These are phyloP conservation scores for Buxus sempervirens DNA, from an alignment of 164 flowering plant species.

Conservation along the genomic window DNA sequence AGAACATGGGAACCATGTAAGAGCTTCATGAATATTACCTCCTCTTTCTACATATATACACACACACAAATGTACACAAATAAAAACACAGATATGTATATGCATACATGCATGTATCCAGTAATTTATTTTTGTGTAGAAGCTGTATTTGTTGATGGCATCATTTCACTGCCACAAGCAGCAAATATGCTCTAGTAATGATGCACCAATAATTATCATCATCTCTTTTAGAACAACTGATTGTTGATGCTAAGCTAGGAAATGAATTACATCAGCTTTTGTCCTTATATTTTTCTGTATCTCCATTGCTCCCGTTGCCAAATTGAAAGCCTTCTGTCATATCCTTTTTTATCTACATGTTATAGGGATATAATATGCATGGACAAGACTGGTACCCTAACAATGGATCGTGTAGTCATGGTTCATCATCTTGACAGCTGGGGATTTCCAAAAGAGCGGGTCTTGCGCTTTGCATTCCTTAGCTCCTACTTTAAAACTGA, in stretches of 20 bases:
- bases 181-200: background rate
- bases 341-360: constrained; percentile 1
- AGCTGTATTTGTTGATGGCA: background rate
- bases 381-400: constrained; percentile 81
- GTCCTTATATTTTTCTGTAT: background rate
- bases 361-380: constrained; percentile 75
- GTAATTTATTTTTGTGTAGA: too few relatives aligned
- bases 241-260: background rate
- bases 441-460: constrained; percentile 51
- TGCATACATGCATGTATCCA: too few relatives aligned
- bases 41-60: too few relatives aligned
- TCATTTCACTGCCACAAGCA: background rate
- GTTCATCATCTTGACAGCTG: constrained; percentile 57
- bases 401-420: constrained; percentile 58
- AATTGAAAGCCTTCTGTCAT: background rate
- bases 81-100: too few relatives aligned
- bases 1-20: constrained; percentile 86
- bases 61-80: too few relatives aligned
- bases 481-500: constrained; percentile 74
- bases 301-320: background rate
- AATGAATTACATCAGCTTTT: background rate
- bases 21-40: constrained; percentile 18
- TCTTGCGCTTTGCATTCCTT: constrained; percentile 60
- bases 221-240: background rate
- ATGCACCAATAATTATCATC: background rate